A percentile compares a stretch with the other conserved stretches of the same genome.
phyloP scores from a whole-genome alignment of 805 yeast species.

The Komagataella populi region DNA sequence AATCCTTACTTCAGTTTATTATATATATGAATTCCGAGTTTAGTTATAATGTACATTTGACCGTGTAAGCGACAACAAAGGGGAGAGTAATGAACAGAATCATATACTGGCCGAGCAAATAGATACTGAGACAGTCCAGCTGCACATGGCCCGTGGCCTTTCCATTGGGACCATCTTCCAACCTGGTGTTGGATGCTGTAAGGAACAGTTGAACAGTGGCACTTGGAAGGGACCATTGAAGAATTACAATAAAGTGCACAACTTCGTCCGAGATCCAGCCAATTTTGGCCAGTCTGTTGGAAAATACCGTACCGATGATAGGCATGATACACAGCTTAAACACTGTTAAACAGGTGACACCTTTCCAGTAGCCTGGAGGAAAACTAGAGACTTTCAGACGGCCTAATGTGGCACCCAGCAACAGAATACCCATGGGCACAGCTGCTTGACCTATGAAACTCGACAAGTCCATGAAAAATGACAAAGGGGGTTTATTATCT shows the following conservation, averaged over 20 bases:
- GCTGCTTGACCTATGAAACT: constrained; percentile 36
- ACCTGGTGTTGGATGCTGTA: constrained; percentile 39
- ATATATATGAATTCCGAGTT: background rate
- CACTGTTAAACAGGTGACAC: constrained; percentile 28
- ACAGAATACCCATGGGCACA: constrained; percentile 39
- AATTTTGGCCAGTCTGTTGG: constrained; percentile 27
- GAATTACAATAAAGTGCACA: constrained; percentile 28
- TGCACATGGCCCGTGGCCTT: constrained; percentile 22
- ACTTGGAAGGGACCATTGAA: constrained; percentile 39
- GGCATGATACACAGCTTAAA: constrained; percentile 33
- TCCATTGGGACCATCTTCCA: constrained; percentile 26
- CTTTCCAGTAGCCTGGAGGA: constrained; percentile 44
- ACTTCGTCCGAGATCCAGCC: constrained; percentile 32
- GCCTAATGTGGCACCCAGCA: constrained; percentile 41
- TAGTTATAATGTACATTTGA: constrained; percentile 14
- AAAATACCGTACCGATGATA: constrained; percentile 37
- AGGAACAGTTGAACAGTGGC: constrained; percentile 48
- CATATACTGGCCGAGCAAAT: constrained; percentile 33
- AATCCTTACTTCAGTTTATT: background rate
- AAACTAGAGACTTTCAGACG: constrained; percentile 29
- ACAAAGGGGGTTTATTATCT: constrained; percentile 37
- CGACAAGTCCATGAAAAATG: constrained; percentile 35
- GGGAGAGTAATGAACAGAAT: constrained; percentile 34
- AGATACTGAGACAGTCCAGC: constrained; percentile 42
- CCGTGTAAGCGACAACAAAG: constrained; percentile 30